Base-by-base conservation (phyloP, 176 grass and related monocot genomes). In the Eragrostis curvula region DNA sequence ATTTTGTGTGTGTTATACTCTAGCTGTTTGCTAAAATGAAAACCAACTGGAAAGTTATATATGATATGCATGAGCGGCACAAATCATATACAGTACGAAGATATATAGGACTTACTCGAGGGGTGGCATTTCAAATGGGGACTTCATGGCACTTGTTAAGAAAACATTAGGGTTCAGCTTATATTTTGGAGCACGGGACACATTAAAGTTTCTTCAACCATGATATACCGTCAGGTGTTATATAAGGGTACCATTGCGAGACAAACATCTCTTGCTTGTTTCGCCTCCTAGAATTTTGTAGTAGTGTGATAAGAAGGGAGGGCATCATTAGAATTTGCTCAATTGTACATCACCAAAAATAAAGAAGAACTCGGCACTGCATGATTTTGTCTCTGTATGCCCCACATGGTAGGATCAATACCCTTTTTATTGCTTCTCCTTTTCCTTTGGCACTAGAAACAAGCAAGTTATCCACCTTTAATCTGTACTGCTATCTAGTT, bases 401-500 rank as follows among this genome's bases (percentile, higher is more conserved):
- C 66, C 63, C 64, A 59, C 76, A 79, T 64, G 56, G 24, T 79
- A 66, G 84, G 76, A 73, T 73, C 32, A 71, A 12, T 43, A 63
- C 83, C 21, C 40, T 40, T 75, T 81, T 68, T 61, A 39, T 43
- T 5, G n/a, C 43, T 51, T 41, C 44, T 58, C 32, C 79, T 82
- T 61, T 61, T 61, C 58, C 58, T 61, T 70, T 71, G 79, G 77
- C 70, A 48, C 83, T 81, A 85, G 64, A 75, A 81, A 88, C 74
- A 88, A 79, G 77, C 21, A 51, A 82, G 64, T 68, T 83, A 83
- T 77, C 73, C 45, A 64, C 85, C 81, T 89, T 89, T 89, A 69
- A 12, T 80, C 80, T 75, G 81, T 75, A 85, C 87, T 74, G 13
- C 23, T 61, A 61, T 61, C 58, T 61, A 44, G 44, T 7, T 57